Percentiles rank a stretch among this genome's conserved stretches.
Conservation (phyloP, 2,329 filamentous ascomycete genomes). For the Ascochyta lentis region DNA sequence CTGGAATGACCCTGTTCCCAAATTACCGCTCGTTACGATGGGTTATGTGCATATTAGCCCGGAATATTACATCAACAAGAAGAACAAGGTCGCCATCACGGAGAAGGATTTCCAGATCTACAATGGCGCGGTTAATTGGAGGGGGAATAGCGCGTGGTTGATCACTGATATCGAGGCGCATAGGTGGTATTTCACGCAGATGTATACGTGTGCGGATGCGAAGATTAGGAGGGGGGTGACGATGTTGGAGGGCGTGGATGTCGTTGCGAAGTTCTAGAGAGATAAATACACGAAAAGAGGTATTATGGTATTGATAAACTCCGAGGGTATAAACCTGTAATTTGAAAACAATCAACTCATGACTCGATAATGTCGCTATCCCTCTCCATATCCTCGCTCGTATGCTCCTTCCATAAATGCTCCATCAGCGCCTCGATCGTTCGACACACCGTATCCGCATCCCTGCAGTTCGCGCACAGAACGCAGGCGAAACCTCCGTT, state of each 20-base stretch:
- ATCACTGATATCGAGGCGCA: conserved; percentile 41
- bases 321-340: no score
- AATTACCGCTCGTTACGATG: conserved; percentile 66
- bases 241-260: conserved; percentile 19
- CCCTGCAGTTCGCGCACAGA: conserved; percentile 33
- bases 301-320: no score
- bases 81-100: conserved; percentile 28
- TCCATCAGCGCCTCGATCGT: conserved; percentile 37
- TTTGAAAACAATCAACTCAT: background rate
- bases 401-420: conserved; percentile 45
- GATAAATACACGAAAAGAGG: no score
- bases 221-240: conserved; percentile 18
- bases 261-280: conserved; percentile 21
- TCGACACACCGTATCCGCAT: conserved; percentile 39
- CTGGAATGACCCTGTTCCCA: conserved; percentile 70
- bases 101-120: conserved; percentile 33
- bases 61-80: conserved; percentile 64
- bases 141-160: conserved; percentile 42
- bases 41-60: conserved; percentile 71
- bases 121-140: conserved; percentile 31
- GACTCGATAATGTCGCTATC: conserved; percentile 37
- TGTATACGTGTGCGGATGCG: conserved; percentile 31
- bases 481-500: conserved; percentile 40
- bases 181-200: conserved; percentile 44
- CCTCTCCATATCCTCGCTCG: conserved; percentile 31